Evolutionary conservation across 768 basidiomycete species (phyloP).

Genomic region (Suillus subluteus): DNA sequence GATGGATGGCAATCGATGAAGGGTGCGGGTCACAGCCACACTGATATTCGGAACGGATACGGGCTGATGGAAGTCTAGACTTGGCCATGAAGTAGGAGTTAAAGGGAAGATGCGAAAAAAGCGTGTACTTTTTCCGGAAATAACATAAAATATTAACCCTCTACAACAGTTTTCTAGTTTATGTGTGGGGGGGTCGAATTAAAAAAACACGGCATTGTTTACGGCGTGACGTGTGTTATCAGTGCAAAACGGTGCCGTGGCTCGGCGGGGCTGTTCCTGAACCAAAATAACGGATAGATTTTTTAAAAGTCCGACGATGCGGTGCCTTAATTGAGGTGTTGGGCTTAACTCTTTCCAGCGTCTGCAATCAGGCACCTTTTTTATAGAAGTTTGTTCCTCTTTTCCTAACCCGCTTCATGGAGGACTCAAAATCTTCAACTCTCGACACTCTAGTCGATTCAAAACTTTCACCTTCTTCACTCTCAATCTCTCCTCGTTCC

Average conservation of each 20-base stretch:
- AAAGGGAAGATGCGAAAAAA: slow-evolving; percentile 11
- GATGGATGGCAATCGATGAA: neutral
- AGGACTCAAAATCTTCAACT: slow-evolving; percentile 37
- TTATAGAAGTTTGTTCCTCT: slow-evolving; percentile 38
- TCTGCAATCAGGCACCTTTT: slow-evolving; percentile 37
- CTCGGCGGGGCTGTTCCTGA: slow-evolving; percentile 39
- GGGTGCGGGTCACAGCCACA: neutral
- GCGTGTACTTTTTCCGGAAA: slow-evolving; percentile 9
- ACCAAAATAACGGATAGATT: slow-evolving; percentile 21
- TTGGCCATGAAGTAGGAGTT: slow-evolving; percentile 10
- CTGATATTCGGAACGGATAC: slow-evolving; percentile 7
- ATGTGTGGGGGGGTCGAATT: neutral
- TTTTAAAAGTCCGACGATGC: slow-evolving; percentile 37
- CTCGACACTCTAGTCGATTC: slow-evolving; percentile 27
- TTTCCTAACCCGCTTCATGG: slow-evolving; percentile 35
- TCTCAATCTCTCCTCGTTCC: slow-evolving; percentile 16
- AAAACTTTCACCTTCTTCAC: slow-evolving; percentile 10
- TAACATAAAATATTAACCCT: neutral
- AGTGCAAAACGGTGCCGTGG: slow-evolving; percentile 38
- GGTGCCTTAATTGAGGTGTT: slow-evolving; percentile 40
- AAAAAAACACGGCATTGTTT: slow-evolving; percentile 8
- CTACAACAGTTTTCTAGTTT: no score
- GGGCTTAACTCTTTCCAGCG: slow-evolving; percentile 33
- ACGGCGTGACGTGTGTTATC: slow-evolving; percentile 24
- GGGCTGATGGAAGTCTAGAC: slow-evolving; percentile 8